Conservation (phyloP, 345 rosid species). For the Nephelium lappaceum region DNA sequence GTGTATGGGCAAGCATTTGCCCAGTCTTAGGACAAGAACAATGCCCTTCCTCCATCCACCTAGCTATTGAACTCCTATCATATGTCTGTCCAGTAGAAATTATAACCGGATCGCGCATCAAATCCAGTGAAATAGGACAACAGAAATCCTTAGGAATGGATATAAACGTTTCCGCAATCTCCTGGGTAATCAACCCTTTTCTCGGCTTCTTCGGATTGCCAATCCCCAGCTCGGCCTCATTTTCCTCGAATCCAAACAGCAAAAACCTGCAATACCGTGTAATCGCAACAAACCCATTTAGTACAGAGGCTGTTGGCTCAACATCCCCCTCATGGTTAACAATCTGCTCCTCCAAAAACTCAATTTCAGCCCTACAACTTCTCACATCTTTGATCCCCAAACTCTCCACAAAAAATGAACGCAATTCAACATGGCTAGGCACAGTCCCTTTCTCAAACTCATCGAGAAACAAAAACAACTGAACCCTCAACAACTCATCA, state of each 20-base stretch:
- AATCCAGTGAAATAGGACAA: conserved; percentile 82
- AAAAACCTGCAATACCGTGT: conserved; percentile 76
- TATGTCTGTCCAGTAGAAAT: conserved; percentile 90
- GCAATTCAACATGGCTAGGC: conserved; percentile 42
- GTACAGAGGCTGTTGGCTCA: conserved; percentile 80
- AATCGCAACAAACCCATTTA: conserved; percentile 82
- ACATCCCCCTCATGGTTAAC: conserved; percentile 79
- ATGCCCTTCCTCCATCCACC: conserved; percentile 97
- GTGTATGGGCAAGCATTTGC: conserved; percentile 63
- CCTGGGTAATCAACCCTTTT: conserved; percentile 64
- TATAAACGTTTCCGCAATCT: conserved; percentile 73
- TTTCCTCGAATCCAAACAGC: conserved; percentile 73
- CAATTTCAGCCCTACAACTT: conserved; percentile 69
- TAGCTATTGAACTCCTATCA: conserved; percentile 76
- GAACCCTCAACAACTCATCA: conserved; percentile 66
- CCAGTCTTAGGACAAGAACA: conserved; percentile 88
- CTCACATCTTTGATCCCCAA: conserved; percentile 62
- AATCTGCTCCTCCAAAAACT: conserved; percentile 93
- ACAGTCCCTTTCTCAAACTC: conserved; percentile 66
- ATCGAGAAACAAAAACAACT: conserved; percentile 60
- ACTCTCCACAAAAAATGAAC: conserved; percentile 60
- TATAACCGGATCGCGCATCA: conserved; percentile 94
- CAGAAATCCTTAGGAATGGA: conserved; percentile 79
- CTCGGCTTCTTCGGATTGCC: conserved; percentile 56
- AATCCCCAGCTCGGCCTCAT: conserved; percentile 44